phyloP scores from a whole-genome alignment of 1,284 basidiomycete species.

The Fomitopsis schrenkii region DNA sequence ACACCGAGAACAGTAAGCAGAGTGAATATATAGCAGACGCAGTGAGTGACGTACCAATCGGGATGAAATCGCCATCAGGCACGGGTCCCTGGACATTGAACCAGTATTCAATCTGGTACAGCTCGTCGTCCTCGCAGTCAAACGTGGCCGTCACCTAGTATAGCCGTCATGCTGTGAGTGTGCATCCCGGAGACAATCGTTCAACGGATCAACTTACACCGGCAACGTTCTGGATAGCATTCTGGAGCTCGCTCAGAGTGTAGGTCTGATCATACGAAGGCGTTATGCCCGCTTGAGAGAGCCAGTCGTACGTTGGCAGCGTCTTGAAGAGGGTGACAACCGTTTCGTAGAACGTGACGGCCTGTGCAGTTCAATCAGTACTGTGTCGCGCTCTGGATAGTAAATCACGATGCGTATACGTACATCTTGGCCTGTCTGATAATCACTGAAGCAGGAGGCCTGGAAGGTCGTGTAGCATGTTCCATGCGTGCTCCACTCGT shows the following conservation, averaged over 20 bases:
- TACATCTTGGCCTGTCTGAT: conserved; percentile 56
- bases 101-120: conserved; percentile 62
- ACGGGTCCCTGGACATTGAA: conserved; percentile 65
- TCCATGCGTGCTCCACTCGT: conserved; percentile 73
- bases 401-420: background rate
- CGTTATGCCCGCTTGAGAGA: conserved; percentile 66
- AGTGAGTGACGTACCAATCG: conserved; percentile 43
- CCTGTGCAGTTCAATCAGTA: conserved; percentile 31
- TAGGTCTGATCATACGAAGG: conserved; percentile 57
- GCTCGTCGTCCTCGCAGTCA: conserved; percentile 41
- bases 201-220: conserved; percentile 25
- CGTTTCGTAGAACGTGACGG: conserved; percentile 69
- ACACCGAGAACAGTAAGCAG: background rate
- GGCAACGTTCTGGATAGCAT: conserved; percentile 51
- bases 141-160: conserved; percentile 47
- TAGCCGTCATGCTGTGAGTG: background rate
- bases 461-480: conserved; percentile 70
- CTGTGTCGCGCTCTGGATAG: background rate
- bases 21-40: background rate
- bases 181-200: background rate
- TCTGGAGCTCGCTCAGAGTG: conserved; percentile 50
- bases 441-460: conserved; percentile 53
- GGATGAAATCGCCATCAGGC: conserved; percentile 60
- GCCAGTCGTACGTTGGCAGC: conserved; percentile 71
- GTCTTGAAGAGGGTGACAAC: conserved; percentile 64